A percentile compares a stretch with the other conserved stretches of the same genome.
Evolutionary conservation across 2,329 filamentous ascomycete species (phyloP).

Genomic region (Fusarium sp.): DNA sequence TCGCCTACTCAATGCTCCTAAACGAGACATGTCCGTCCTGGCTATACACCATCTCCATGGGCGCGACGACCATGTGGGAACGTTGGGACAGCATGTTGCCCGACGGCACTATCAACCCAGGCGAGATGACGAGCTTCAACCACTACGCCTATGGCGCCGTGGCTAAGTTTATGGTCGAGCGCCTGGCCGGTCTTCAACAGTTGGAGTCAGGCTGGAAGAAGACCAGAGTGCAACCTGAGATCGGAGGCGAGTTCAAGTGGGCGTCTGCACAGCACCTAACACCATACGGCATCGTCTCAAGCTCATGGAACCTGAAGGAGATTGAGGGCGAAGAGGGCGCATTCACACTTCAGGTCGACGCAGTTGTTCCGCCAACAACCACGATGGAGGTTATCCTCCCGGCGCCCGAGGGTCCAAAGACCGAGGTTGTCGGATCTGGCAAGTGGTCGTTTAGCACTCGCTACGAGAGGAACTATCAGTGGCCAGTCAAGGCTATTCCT

Average conservation of each 20-base stretch:
- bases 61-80: constrained; percentile 57
- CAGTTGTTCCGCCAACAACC: constrained; percentile 31
- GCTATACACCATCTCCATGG: constrained; percentile 54
- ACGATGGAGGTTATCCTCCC: constrained; percentile 39
- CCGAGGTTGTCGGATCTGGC: constrained; percentile 31
- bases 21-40: constrained; percentile 51
- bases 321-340: background rate
- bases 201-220: constrained; percentile 44
- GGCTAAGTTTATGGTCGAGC: constrained; percentile 51
- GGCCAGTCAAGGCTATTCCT: constrained; percentile 24
- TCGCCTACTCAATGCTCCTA: constrained; percentile 53
- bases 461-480: background rate
- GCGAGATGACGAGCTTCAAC: constrained; percentile 57
- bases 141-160: constrained; percentile 57
- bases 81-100: constrained; percentile 56
- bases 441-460: constrained; percentile 28
- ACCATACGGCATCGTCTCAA: constrained; percentile 37
- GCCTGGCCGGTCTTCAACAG: constrained; percentile 37
- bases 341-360: constrained; percentile 17
- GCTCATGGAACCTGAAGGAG: constrained; percentile 35
- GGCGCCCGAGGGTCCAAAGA: background rate
- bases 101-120: constrained; percentile 52
- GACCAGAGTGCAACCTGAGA: constrained; percentile 25
- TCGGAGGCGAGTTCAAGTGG: constrained; percentile 35
- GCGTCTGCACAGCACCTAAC: constrained; percentile 36